Conservation (phyloP, 495 filamentous ascomycete genomes). For the Choiromyces venosus region DNA sequence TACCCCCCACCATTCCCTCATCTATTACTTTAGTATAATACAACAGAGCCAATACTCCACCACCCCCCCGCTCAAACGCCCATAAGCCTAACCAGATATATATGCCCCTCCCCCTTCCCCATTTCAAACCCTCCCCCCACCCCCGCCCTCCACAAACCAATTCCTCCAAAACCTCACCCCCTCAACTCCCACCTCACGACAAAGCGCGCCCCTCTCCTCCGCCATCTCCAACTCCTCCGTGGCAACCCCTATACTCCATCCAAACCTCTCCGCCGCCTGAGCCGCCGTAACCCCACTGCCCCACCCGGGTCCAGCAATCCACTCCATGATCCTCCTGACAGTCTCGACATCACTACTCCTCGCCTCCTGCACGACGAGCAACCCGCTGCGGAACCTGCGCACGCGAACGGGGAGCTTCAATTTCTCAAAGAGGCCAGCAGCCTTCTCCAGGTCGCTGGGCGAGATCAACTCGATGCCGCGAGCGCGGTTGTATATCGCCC, state of each 20-base stretch:
- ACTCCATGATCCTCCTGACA: constrained; percentile 64
- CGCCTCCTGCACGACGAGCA: constrained; percentile 82
- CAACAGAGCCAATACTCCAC: background rate
- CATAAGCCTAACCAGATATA: background rate
- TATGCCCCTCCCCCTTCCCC: background rate
- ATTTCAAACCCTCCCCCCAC: background rate
- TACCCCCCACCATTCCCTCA: background rate
- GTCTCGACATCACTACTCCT: constrained; percentile 91
- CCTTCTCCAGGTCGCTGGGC: constrained; percentile 85
- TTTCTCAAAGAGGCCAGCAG: constrained; percentile 80
- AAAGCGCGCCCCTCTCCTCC: constrained; percentile 74
- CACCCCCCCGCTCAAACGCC: background rate
- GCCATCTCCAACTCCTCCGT: constrained; percentile 96
- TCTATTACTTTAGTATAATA: background rate
- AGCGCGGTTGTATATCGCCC: constrained; percentile 96
- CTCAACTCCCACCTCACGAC: constrained; percentile 77
- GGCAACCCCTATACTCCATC: constrained; percentile 98
- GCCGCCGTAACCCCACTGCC: constrained; percentile 84
- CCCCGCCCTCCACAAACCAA: constrained; percentile 34
- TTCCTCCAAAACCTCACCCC: constrained; percentile 81
- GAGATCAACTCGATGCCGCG: constrained; percentile 91
- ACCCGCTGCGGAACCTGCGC: constrained; percentile 81
- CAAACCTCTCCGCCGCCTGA: constrained; percentile 82
- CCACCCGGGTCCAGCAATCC: constrained; percentile 53
- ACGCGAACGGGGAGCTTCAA: constrained; percentile 79